Conservation (phyloP, 768 basidiomycete species). For the Leucocoprinus sp. region DNA sequence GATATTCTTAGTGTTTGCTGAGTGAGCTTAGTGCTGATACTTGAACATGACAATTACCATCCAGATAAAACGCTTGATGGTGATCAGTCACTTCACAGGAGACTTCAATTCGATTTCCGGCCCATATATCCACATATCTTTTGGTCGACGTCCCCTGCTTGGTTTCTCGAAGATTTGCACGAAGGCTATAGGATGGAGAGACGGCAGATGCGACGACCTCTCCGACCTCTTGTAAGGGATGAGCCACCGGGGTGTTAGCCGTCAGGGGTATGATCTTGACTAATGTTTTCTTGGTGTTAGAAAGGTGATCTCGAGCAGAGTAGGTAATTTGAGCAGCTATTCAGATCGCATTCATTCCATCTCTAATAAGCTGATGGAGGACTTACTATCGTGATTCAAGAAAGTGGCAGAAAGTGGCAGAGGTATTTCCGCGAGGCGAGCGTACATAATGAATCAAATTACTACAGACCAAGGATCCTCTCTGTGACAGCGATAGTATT, state of each 20-base stretch:
- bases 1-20: conserved; percentile 30
- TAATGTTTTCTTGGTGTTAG: conserved; percentile 39
- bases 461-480: no score
- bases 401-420: conserved; percentile 22
- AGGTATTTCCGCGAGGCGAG: conserved; percentile 24
- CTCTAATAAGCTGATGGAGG: background rate
- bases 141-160: conserved; percentile 28
- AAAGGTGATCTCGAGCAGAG: conserved; percentile 40
- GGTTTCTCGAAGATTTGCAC: conserved; percentile 27
- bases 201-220: conserved; percentile 33
- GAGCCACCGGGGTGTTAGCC: conserved; percentile 14
- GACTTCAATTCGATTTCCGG: conserved; percentile 30
- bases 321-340: conserved; percentile 37
- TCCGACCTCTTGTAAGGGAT: conserved; percentile 26
- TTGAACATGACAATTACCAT: conserved; percentile 32
- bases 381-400: conserved; percentile 13
- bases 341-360: background rate
- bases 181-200: conserved; percentile 28
- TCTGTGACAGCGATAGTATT: no score
- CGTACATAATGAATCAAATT: conserved; percentile 14
- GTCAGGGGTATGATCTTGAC: conserved; percentile 29
- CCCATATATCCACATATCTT: conserved; percentile 57
- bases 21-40: background rate
- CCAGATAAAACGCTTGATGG: conserved; percentile 54
- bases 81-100: conserved; percentile 48